These are phyloP conservation scores for Zygoascus ofunaensis DNA, from an alignment of 805 yeast species.

Conservation along the genomic window DNA sequence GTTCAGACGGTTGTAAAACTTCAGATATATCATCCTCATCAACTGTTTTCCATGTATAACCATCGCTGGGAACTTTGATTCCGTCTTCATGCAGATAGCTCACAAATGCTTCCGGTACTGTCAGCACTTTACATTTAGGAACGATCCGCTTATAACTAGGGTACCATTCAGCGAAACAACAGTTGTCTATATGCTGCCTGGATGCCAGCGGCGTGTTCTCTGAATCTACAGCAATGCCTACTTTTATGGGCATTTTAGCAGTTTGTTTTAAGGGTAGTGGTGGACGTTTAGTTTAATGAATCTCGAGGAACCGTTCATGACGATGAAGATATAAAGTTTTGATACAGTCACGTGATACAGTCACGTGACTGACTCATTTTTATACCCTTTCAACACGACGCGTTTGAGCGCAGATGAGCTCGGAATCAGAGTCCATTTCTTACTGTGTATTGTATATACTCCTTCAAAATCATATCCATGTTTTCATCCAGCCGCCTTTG, in stretches of 20 bases:
- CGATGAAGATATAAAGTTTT: not conserved
- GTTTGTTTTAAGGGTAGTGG: not conserved
- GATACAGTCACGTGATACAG: too few species aligned
- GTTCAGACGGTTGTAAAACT: conserved; percentile 29
- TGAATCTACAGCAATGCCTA: not conserved
- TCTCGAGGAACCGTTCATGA: not conserved
- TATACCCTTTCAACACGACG: too few species aligned
- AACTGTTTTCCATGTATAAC: conserved; percentile 62
- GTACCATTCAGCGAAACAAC: conserved; percentile 56
- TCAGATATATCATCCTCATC: too few species aligned
- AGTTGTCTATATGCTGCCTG: conserved; percentile 37
- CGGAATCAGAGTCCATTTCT: too few species aligned
- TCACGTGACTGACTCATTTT: too few species aligned
- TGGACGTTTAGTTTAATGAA: not conserved
- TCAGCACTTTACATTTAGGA: conserved; percentile 45
- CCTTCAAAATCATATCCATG: too few species aligned
- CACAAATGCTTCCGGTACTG: conserved; percentile 50
- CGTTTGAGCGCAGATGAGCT: too few species aligned
- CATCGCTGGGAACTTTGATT: conserved; percentile 48
- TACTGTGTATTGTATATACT: too few species aligned
- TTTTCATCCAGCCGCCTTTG: too few species aligned
- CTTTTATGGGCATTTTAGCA: not conserved
- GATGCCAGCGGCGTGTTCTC: conserved; percentile 11
- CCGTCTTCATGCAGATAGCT: conserved; percentile 60
- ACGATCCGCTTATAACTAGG: conserved; percentile 37